Conservation (phyloP, 768 basidiomycete species). For the Steccherinum ochraceum region DNA sequence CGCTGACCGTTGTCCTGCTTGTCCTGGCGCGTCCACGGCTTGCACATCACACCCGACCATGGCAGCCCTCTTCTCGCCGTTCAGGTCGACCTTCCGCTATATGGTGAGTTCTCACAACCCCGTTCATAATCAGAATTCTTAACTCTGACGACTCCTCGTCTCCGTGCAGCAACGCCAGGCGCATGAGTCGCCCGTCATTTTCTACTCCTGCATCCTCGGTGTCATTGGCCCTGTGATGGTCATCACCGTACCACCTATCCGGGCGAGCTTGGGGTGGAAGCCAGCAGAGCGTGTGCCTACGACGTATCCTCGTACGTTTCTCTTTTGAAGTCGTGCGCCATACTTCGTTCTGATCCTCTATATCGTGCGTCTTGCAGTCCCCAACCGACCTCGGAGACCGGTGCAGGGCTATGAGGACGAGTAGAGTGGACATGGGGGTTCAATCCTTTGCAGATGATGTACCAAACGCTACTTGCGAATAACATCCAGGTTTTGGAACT, state of each 20-base stretch:
- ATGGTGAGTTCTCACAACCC: constrained; percentile 14
- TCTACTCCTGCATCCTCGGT: constrained; percentile 79
- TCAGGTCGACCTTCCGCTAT: constrained; percentile 45
- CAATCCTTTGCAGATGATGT: neutral
- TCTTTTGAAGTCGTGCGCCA: neutral
- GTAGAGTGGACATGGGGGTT: constrained; percentile 9
- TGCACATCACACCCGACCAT: constrained; percentile 25
- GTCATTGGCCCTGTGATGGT: constrained; percentile 70
- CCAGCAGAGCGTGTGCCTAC: constrained; percentile 65
- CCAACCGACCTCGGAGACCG: constrained; percentile 61
- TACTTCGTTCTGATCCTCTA: neutral
- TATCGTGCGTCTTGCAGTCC: constrained; percentile 45
- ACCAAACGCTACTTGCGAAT: neutral
- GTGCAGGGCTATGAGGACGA: constrained; percentile 75
- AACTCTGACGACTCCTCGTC: neutral
- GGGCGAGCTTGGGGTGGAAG: constrained; percentile 65
- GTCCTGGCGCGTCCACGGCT: too few relatives aligned
- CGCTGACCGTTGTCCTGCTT: too few relatives aligned
- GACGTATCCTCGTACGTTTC: constrained; percentile 67
- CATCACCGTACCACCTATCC: constrained; percentile 71
- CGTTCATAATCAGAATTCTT: neutral
- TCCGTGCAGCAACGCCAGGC: constrained; percentile 73
- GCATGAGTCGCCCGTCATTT: constrained; percentile 87
- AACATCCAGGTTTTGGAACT: too few relatives aligned
- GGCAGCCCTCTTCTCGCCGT: constrained; percentile 38